Percentiles rank a stretch among this genome's conserved stretches.
phyloP scores from a whole-genome alignment of 768 basidiomycete genomes.

The Naganishia vaughanmartiniae region DNA sequence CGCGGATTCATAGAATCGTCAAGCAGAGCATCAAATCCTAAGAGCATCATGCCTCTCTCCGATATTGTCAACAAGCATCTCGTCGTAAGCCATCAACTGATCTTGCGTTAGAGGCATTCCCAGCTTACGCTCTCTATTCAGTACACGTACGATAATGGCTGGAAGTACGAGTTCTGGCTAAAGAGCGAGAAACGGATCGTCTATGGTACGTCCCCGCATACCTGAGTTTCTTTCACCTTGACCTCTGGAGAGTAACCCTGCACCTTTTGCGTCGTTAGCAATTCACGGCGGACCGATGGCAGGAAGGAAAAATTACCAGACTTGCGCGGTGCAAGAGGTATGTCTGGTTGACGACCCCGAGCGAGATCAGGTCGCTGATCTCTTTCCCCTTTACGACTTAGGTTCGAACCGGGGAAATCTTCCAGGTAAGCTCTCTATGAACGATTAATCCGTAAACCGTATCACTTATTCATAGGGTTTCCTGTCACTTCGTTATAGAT shows the following conservation, averaged over 20 bases:
- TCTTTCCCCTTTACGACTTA: not conserved
- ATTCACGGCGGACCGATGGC: conserved; percentile 32
- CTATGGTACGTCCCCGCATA: conserved; percentile 12
- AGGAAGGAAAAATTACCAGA: conserved; percentile 34
- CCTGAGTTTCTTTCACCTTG: too few species aligned
- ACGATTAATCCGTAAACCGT: not conserved
- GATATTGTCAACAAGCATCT: conserved; percentile 27
- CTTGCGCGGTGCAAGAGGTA: conserved; percentile 28
- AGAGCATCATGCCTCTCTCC: conserved; percentile 1
- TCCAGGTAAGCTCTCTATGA: conserved; percentile 8
- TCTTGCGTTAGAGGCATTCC: not conserved
- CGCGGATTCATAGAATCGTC: too few species aligned
- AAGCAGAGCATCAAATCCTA: too few species aligned
- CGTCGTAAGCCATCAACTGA: not conserved
- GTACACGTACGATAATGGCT: conserved; percentile 28
- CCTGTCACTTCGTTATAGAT: conserved; percentile 22
- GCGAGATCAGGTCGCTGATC: not conserved
- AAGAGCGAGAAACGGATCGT: conserved; percentile 28
- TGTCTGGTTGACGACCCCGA: not conserved
- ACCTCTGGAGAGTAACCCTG: not conserved
- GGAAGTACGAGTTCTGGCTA: conserved; percentile 30
- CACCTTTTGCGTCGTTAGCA: not conserved
- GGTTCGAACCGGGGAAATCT: conserved; percentile 32
- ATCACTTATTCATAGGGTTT: not conserved
- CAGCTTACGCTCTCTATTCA: not conserved